Evolutionary conservation across 768 basidiomycete genomes (phyloP).

Genomic region (Tylopilus felleus): DNA sequence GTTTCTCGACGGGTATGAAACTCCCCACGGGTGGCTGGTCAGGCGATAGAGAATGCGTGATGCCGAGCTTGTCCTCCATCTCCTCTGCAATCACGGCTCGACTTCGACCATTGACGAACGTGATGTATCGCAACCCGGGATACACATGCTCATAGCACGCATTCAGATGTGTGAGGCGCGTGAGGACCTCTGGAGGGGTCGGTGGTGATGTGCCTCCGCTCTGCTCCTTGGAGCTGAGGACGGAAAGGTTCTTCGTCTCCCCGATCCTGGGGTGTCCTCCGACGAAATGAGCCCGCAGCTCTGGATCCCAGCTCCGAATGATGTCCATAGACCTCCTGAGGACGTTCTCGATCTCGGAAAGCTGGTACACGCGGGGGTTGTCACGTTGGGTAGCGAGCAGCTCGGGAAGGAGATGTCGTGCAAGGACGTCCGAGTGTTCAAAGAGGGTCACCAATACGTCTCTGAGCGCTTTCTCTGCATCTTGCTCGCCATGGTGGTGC

Average conservation of each 20-base stretch:
- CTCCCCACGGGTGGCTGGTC: constrained; percentile 32
- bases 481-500: background rate
- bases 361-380: constrained; percentile 19
- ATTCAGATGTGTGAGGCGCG: constrained; percentile 72
- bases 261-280: constrained; percentile 89
- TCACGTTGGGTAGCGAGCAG: constrained; percentile 34
- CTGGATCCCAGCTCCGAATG: constrained; percentile 51
- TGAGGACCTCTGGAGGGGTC: constrained; percentile 73
- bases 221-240: constrained; percentile 79
- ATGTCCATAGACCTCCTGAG: constrained; percentile 50
- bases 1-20: constrained; percentile 37
- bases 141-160: constrained; percentile 70
- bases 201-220: constrained; percentile 42
- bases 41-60: constrained; percentile 48
- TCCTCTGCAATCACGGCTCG: constrained; percentile 70
- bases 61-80: constrained; percentile 66
- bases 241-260: constrained; percentile 70
- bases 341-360: constrained; percentile 47
- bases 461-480: constrained; percentile 25
- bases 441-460: constrained; percentile 47
- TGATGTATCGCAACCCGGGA: constrained; percentile 81
- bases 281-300: constrained; percentile 61
- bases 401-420: constrained; percentile 50
- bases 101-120: constrained; percentile 85
- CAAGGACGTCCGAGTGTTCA: constrained; percentile 64